Evolutionary conservation across 805 yeast species (phyloP).

Genomic region (Wickerhamomyces sydowiorum): DNA sequence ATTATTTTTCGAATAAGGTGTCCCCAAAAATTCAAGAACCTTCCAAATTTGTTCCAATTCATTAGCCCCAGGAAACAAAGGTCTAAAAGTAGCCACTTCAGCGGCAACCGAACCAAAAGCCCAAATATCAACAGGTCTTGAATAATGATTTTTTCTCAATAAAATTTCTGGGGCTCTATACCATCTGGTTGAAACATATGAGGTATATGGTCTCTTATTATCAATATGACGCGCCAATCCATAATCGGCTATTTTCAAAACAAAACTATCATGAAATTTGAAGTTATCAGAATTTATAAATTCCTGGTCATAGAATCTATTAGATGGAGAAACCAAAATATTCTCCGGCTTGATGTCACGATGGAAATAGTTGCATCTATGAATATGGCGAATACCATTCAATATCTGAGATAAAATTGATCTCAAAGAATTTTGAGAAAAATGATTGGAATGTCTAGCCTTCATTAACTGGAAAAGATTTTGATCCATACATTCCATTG

Average conservation of each 20-base stretch:
- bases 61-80: slow-evolving; percentile 79
- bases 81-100: slow-evolving; percentile 65
- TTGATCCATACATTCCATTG: slow-evolving; percentile 86
- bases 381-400: slow-evolving; percentile 80
- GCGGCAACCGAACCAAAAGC: slow-evolving; percentile 78
- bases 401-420: slow-evolving; percentile 68
- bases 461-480: slow-evolving; percentile 74
- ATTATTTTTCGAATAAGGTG: slow-evolving; percentile 42
- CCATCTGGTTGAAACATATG: slow-evolving; percentile 83
- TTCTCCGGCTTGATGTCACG: slow-evolving; percentile 95
- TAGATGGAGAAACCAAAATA: slow-evolving; percentile 61
- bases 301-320: slow-evolving; percentile 41
- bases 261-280: slow-evolving; percentile 35
- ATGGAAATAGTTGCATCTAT: slow-evolving; percentile 61
- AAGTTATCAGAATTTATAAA: slow-evolving; percentile 17
- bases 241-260: slow-evolving; percentile 74
- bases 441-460: slow-evolving; percentile 44
- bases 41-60: slow-evolving; percentile 75
- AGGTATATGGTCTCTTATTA: slow-evolving; percentile 54
- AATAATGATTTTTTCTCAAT: slow-evolving; percentile 54
- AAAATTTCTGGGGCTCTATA: slow-evolving; percentile 80
- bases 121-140: slow-evolving; percentile 77
- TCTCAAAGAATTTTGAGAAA: slow-evolving; percentile 54
- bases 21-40: slow-evolving; percentile 65
- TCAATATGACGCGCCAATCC: slow-evolving; percentile 65